Percentiles rank a stretch among this genome's conserved stretches.
Conservation (phyloP, 192 early-diverging fungal species). For the Paraglomus occultum region DNA sequence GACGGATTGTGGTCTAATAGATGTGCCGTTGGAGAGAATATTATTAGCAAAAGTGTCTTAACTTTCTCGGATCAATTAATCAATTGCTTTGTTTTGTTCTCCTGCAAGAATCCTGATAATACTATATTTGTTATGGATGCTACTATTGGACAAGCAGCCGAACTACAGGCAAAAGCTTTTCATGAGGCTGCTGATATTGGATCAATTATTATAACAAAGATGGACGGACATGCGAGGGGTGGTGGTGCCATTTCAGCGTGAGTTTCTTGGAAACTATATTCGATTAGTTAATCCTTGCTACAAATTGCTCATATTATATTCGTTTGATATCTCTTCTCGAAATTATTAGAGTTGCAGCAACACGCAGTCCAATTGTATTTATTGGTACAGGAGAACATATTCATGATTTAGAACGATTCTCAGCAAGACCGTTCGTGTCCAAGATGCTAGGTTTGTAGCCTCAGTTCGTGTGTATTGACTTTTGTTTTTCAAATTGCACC, state of each 20-base stretch:
- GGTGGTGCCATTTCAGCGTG: conserved; percentile 96
- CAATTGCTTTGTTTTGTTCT: not conserved
- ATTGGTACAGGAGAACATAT: conserved; percentile 98
- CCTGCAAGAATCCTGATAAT: conserved; percentile 69
- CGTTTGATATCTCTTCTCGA: not conserved
- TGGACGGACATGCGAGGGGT: conserved; percentile 99
- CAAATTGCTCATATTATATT: not conserved
- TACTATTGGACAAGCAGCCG: conserved; percentile 96
- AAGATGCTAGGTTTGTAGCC: conserved; percentile 72
- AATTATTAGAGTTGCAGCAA: conserved; percentile 77
- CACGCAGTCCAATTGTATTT: conserved; percentile 88
- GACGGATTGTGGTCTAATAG: too few species aligned
- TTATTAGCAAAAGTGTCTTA: too few species aligned
- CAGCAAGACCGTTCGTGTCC: conserved; percentile 82
- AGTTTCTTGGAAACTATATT: conserved; percentile 21
- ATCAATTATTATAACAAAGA: conserved; percentile 96
- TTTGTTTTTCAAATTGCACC: not conserved
- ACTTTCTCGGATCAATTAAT: not conserved
- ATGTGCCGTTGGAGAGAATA: not conserved
- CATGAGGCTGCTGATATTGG: conserved; percentile 90
- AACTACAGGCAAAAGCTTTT: conserved; percentile 89
- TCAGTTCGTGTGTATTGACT: not conserved
- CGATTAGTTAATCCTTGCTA: conserved; percentile 13
- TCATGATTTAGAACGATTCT: conserved; percentile 91
- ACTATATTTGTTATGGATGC: conserved; percentile 99